Percentiles rank a stretch among this genome's conserved stretches.
phyloP scores from a whole-genome alignment of 192 early-diverging fungal genomes.

The Coemansia sp. region DNA sequence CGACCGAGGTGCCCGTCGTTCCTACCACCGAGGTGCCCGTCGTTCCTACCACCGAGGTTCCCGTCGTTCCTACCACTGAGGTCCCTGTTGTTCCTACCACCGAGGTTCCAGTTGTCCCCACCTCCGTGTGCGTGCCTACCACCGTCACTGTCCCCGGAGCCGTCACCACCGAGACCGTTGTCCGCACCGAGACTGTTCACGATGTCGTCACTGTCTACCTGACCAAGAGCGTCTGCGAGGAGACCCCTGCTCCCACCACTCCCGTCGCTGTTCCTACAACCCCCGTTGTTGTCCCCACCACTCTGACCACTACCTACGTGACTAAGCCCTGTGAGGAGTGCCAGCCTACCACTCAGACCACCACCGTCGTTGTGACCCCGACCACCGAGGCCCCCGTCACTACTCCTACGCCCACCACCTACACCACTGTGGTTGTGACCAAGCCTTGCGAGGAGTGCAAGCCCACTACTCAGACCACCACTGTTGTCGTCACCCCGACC shows the following conservation, averaged over 20 bases:
- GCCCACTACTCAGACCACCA: conserved; percentile 16
- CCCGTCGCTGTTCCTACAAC: conserved; percentile 2
- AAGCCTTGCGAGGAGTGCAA: conserved; percentile 24
- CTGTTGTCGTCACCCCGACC: conserved; percentile 10
- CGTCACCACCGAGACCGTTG: conserved; percentile 23
- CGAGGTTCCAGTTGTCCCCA: conserved; percentile 6
- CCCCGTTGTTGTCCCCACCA: conserved; percentile 5
- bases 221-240: conserved; percentile 22
- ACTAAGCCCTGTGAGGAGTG: conserved; percentile 25
- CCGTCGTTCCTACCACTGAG: background rate
- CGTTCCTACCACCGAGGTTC: background rate
- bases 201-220: conserved; percentile 24
- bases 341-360: conserved; percentile 18
- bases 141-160: conserved; percentile 31
- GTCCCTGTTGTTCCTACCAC: conserved; percentile 2
- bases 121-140: conserved; percentile 20
- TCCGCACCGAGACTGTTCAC: conserved; percentile 27
- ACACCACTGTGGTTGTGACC: conserved; percentile 15
- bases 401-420: conserved; percentile 13
- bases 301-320: conserved; percentile 17
- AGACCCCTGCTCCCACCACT: conserved; percentile 10
- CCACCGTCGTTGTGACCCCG: conserved; percentile 13
- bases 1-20: conserved; percentile 9
- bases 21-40: background rate
- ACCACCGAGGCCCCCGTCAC: conserved; percentile 7